These are phyloP conservation scores for Yamadazyma sp. DNA, from an alignment of 805 yeast genomes.

Conservation along the genomic window DNA sequence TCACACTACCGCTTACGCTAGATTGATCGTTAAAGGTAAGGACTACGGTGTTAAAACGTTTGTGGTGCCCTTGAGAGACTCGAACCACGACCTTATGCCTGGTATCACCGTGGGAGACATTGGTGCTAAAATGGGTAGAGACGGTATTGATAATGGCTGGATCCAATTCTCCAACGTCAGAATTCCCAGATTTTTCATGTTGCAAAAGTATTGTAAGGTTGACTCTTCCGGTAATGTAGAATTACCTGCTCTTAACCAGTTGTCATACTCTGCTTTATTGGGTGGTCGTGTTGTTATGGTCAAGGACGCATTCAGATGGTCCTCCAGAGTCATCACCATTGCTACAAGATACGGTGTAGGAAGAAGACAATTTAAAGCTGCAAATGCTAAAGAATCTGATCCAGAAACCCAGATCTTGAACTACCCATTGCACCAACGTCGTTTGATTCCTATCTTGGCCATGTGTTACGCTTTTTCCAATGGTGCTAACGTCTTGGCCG, in stretches of 20 bases:
- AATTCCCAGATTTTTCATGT: conserved; percentile 47
- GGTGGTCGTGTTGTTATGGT: conserved; percentile 49
- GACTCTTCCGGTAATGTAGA: conserved; percentile 37
- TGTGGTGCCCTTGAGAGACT: conserved; percentile 46
- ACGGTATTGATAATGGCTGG: conserved; percentile 51
- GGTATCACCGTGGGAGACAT: conserved; percentile 47
- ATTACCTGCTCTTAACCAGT: conserved; percentile 45
- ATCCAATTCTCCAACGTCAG: conserved; percentile 45
- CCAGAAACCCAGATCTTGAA: conserved; percentile 42
- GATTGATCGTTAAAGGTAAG: conserved; percentile 43
- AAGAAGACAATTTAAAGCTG: conserved; percentile 44
- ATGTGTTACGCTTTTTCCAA: conserved; percentile 39
- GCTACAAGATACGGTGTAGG: conserved; percentile 47
- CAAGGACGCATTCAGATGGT: conserved; percentile 42
- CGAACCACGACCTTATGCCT: conserved; percentile 42
- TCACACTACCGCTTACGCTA: conserved; percentile 42
- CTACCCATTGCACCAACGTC: conserved; percentile 46
- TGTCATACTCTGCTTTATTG: conserved; percentile 43
- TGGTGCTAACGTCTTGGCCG: conserved; percentile 41
- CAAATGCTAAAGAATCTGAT: conserved; percentile 27
- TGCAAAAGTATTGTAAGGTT: conserved; percentile 46
- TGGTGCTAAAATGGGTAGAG: conserved; percentile 50
- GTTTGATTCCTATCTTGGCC: conserved; percentile 46
- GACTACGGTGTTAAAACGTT: conserved; percentile 49
- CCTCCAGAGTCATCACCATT: conserved; percentile 42